A percentile compares a stretch with the other conserved stretches of the same genome.
Conservation (phyloP, 1,284 basidiomycete species). For the Fomes fomentarius region DNA sequence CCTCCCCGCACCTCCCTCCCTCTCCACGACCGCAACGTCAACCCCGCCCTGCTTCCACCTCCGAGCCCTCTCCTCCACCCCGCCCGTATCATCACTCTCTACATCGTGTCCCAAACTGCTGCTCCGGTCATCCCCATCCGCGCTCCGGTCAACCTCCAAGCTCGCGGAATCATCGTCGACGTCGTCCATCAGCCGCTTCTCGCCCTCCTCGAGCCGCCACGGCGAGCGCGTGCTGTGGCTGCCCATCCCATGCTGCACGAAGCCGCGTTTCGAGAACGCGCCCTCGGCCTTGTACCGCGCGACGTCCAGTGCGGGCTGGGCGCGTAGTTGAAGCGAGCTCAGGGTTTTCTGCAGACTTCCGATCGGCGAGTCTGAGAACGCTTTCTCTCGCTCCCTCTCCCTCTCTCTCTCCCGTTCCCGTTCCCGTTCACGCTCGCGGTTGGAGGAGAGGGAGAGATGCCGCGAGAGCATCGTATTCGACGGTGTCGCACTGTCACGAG, state of each 20-base stretch:
- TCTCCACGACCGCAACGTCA: conserved; percentile 32
- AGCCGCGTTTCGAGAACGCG: conserved; percentile 61
- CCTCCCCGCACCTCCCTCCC: conserved; percentile 24
- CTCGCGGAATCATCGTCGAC: conserved; percentile 18
- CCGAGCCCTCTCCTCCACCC: conserved; percentile 30
- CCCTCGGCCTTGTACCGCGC: conserved; percentile 74
- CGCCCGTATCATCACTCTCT: conserved; percentile 8
- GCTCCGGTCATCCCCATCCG: conserved; percentile 10
- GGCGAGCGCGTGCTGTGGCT: too few species aligned
- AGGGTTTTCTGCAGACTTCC: conserved; percentile 51
- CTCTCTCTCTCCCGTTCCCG: conserved; percentile 14
- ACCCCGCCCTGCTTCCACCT: conserved; percentile 37
- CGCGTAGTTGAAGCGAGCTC: conserved; percentile 47
- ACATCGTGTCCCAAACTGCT: conserved; percentile 22
- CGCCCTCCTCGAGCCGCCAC: conserved; percentile 31
- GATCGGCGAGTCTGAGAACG: conserved; percentile 33
- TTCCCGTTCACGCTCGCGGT: conserved; percentile 24
- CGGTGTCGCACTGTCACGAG: conserved; percentile 14
- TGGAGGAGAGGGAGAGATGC: conserved; percentile 39
- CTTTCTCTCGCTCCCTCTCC: conserved; percentile 11
- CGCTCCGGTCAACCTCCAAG: neutral
- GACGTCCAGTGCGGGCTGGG: conserved; percentile 50
- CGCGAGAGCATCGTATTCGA: conserved; percentile 35
- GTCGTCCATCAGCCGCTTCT: conserved; percentile 32
- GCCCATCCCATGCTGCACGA: conserved; percentile 41